phyloP scores from a whole-genome alignment of 306 rosid species.

The Quercus mongolica region DNA sequence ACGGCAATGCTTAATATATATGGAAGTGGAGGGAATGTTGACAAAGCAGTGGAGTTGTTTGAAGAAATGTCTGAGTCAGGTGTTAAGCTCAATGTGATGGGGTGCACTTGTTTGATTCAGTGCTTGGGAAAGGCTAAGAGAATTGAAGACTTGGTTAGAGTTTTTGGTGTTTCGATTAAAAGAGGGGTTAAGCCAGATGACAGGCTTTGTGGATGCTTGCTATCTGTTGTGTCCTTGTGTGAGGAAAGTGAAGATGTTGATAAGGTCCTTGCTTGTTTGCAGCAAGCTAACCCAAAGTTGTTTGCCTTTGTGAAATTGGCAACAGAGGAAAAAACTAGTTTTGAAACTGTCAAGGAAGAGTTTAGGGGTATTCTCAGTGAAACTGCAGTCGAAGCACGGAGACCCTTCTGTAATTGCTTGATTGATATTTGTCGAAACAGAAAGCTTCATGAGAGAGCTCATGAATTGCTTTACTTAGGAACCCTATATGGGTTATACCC shows the following conservation, averaged over 20 bases:
- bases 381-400: conserved; percentile 62
- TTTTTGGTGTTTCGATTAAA: conserved; percentile 48
- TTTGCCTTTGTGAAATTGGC: conserved; percentile 47
- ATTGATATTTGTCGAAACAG: conserved; percentile 82
- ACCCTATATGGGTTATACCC: conserved; percentile 84
- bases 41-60: conserved; percentile 65
- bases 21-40: conserved; percentile 76
- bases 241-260: conserved; percentile 47
- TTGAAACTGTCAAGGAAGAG: conserved; percentile 64
- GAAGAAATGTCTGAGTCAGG: conserved; percentile 72
- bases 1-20: conserved; percentile 89
- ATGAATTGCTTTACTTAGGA: conserved; percentile 89
- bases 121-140: conserved; percentile 84
- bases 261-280: conserved; percentile 66
- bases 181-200: conserved; percentile 78
- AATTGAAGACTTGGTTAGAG: conserved; percentile 56
- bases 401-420: conserved; percentile 93
- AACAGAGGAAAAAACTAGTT: conserved; percentile 46
- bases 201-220: conserved; percentile 74
- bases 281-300: conserved; percentile 69
- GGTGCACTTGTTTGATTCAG: conserved; percentile 87
- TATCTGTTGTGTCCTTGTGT: conserved; percentile 67
- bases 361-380: conserved; percentile 49
- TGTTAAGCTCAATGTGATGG: conserved; percentile 78
- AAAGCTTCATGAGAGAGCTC: conserved; percentile 66